A percentile compares a stretch with the other conserved stretches of the same genome.
These are phyloP conservation scores for Sonneratia alba DNA, from an alignment of 345 rosid genomes.

Conservation along the genomic window DNA sequence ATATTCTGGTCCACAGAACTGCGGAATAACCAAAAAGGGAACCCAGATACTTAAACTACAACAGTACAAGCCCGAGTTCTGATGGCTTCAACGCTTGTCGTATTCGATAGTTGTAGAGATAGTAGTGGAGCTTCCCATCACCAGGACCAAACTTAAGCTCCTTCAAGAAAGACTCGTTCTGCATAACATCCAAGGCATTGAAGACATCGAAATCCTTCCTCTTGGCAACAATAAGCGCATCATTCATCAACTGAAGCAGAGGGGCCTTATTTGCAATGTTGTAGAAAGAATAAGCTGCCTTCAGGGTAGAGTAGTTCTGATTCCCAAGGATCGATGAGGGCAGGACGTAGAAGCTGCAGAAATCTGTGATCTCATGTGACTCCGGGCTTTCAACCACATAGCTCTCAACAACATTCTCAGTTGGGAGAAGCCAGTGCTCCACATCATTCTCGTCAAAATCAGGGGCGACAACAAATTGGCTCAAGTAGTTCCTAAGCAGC, in stretches of 20 bases:
- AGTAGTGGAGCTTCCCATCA: constrained; percentile 44
- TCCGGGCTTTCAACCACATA: constrained; percentile 80
- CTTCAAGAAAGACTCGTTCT: constrained; percentile 39
- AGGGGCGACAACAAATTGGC: constrained; percentile 68
- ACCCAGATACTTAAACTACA: constrained; percentile 25
- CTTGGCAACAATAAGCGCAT: constrained; percentile 40
- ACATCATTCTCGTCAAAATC: constrained; percentile 77
- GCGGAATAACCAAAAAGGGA: neutral
- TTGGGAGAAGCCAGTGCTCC: constrained; percentile 83
- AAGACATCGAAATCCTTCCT: constrained; percentile 55
- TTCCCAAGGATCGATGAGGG: constrained; percentile 46
- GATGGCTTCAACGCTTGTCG: constrained; percentile 22
- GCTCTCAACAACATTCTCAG: constrained; percentile 67
- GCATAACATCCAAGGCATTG: constrained; percentile 43
- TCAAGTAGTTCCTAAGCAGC: constrained; percentile 56
- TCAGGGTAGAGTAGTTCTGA: constrained; percentile 26
- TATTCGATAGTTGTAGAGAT: constrained; percentile 40
- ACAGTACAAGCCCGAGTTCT: constrained; percentile 48
- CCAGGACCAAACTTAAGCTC: constrained; percentile 50
- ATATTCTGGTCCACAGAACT: neutral
- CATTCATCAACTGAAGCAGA: constrained; percentile 44
- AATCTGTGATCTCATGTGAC: constrained; percentile 74
- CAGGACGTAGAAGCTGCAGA: constrained; percentile 58
- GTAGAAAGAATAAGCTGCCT: constrained; percentile 48
- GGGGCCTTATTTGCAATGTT: constrained; percentile 38